These are phyloP conservation scores for Dictyostelium firmibasis DNA, from an alignment of 78 protist genomes.

Conservation along the genomic window DNA sequence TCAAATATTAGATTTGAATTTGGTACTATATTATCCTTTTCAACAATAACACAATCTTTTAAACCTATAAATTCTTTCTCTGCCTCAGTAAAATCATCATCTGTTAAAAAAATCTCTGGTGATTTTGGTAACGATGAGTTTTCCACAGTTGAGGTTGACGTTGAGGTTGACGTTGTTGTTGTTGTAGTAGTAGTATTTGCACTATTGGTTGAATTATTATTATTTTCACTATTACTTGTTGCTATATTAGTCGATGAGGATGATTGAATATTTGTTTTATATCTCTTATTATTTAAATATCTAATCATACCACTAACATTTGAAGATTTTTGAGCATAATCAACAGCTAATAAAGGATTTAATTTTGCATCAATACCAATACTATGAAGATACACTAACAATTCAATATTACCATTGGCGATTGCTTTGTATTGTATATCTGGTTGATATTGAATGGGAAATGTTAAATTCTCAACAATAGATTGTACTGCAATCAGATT, in stretches of 20 bases:
- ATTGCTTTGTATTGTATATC: constrained; percentile 14
- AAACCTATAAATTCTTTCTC: not conserved
- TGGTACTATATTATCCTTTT: not conserved
- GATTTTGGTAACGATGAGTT: not conserved
- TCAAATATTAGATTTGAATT: not conserved
- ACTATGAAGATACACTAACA: not conserved
- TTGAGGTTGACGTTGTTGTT: not conserved
- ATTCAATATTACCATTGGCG: not conserved
- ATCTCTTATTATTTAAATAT: not conserved
- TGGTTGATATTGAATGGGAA: constrained; percentile 4
- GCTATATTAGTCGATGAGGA: not conserved
- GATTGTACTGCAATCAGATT: not conserved
- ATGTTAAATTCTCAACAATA: not conserved
- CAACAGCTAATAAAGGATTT: not conserved
- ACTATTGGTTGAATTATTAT: not conserved
- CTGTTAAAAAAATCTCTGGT: not conserved
- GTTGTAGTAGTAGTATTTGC: not conserved
- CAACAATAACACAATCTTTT: not conserved
- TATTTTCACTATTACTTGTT: not conserved
- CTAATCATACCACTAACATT: not conserved
- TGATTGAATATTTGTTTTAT: not conserved
- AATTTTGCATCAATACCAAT: not conserved
- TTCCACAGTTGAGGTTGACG: not conserved
- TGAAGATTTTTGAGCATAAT: not conserved
- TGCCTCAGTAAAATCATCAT: not conserved